Base-by-base conservation (phyloP, 164 flowering plant species). In the Euptelea pleiosperma region DNA sequence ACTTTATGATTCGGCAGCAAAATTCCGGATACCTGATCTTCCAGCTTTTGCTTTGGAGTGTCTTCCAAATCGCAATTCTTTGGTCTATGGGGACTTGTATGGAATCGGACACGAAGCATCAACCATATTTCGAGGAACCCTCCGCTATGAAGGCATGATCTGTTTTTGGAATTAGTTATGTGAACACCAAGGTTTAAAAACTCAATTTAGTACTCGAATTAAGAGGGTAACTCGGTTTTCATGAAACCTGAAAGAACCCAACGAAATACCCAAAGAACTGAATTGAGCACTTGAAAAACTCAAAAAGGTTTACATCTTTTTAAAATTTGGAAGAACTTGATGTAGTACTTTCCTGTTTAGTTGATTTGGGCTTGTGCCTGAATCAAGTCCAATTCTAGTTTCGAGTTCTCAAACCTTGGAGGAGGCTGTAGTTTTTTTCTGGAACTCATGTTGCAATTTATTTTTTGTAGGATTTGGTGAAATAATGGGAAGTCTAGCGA, bases 1-100 rank as follows among this genome's bases (percentile, higher is more conserved):
- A 55, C 95, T 91, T 51, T 89, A 85, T 75, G 95, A 82, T 66
- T 89, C 96, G 16, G 96, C 97, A 39, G 62, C 58, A 56, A 84
- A 65, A 70, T 53, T 83, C 47, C 80, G 90, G 51, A 37, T 94
- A 46, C 78, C 89, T 47, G 79, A 89, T 65, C 81, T 91, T 71
- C 97, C 97, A 36, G 97, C 99, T 47, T 91, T 94, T 74, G 95
- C 99, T 28, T 70, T 94, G 68, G 99, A 94, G 68, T 84, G 87
- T 60, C 86, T 93, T 55, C 99, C 99, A 12, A 93, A 93, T 63
- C 87, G 99, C 8, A 75, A 90, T 62, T 90, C 99, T 40, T 72
- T 93, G 58, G 74, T 81, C 29, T 93, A 86, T 72, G 99, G 97
- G 19, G 86, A 88, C 16, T 46, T 90, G 31, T 94, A 94, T 66